Base-by-base conservation (phyloP, 2,329 filamentous ascomycete genomes). In the Beauveria scarabaeidicola region DNA sequence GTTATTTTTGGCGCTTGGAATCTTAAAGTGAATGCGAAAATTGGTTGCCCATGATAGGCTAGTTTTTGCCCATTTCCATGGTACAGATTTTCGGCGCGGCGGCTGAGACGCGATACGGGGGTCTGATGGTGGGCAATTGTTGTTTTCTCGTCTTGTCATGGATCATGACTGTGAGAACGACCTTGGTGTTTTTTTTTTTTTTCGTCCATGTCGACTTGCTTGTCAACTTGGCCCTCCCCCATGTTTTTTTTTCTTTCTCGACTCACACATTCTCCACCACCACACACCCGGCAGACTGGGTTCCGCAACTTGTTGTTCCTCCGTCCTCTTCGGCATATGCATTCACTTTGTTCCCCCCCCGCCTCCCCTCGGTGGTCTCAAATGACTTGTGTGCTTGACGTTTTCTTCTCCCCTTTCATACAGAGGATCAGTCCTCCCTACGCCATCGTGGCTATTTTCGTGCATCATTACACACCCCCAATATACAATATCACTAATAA, bases 21-120 rank as follows among this genome's bases (percentile, higher is more conserved):
- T 61, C 52, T 61, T 61, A 61, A 61, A 61, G 60, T 61, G 36
- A 61, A 61, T 58, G 60, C 60, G 54, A 50, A 27, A 44, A 5
- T 32, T 10, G 36, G 21, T 58, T 50, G 53, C 53, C 53, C 43
- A 61, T 51, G 60, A 61, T 61, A 61, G 60, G 60, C 60, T 58
- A 58, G 19, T 58, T 61, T 61, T 61, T 40, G 41, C 21, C 48
- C 8, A 53, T 46, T 61, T 61, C 47, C 36, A 61, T 61, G 60
- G 60, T 61, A 52, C 38, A 52, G 40, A 47, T 52, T 48, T 32
- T 21, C 3, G 5, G 9, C 11, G 36, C 4, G 25, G 50, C 38
- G 7, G 6, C 4, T 5, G 38, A 38, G 36, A 41, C 29, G 41
- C 8, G 9, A 44, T 59, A 19, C 25, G 19, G 19, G 15, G 9